Evolutionary conservation across 1,284 basidiomycete genomes (phyloP), one percentile per base, ranked within the genome.

Genomic region (Quambalaria eucalypti): DNA sequence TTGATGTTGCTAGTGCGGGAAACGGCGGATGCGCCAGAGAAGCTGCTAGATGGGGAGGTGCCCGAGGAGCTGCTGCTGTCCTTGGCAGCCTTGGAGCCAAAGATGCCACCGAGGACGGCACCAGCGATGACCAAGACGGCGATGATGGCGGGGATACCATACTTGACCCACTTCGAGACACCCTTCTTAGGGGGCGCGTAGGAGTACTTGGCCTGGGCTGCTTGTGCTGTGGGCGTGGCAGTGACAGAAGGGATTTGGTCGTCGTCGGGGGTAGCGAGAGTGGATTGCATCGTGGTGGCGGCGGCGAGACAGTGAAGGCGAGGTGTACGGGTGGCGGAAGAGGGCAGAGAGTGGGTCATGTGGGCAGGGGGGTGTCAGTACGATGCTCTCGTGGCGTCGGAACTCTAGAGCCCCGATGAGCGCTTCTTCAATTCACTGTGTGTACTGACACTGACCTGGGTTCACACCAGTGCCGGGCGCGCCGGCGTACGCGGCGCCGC

Each of bases 21-120:
- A 29, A 33, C 51, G 51, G 50, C 52, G 1, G 51, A 30, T 2
- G 38, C 1, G 36, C 51, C 55, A 16, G 55, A 29, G 28, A 28
- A 50, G 12, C 16, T 39, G 36, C 31, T 38, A 28, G 58, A 60
- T 36, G 62, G 54, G 16, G 70, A 54, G 48, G 64, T 59, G n/a
- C 65, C 66, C 25, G 64, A 64, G 48, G 42, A 42, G 61, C 60
- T 77, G 42, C 76, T 76, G 58, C 77, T 56, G 52, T 64, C 61
- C 53, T 73, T 73, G 50, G 69, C 50, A 14, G 68, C 61, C 16
- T 83, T 80, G 40, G 79, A 79, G 21, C 87, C 88, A 36, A 91
- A 69, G 30, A 90, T 82, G 70, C 84, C 86, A 53, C 87, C 89
- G 50, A 91, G 78, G 26, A 90, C 86, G 48, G 84, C 87, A 53